Conservation (phyloP, 345 rosid genomes). For the Salix viminalis region DNA sequence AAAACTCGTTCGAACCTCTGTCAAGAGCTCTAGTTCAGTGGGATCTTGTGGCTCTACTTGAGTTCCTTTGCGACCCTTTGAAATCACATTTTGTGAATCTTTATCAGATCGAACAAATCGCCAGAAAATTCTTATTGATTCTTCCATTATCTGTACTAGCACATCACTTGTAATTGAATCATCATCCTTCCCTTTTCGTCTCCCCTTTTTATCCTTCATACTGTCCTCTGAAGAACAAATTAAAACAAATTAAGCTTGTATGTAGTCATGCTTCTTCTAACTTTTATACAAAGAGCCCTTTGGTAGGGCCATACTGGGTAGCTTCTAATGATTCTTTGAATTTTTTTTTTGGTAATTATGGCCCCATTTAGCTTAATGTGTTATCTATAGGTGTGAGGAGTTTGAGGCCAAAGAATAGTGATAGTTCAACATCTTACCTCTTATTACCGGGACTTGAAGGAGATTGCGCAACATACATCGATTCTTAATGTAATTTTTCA, state of each 20-base stretch:
- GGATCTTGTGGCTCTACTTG: slow-evolving; percentile 63
- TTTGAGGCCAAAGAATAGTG: background rate
- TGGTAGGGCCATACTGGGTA: background rate
- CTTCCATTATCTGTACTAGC: slow-evolving; percentile 84
- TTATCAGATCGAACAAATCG: slow-evolving; percentile 74
- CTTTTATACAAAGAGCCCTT: background rate
- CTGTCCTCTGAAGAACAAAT: slow-evolving; percentile 56
- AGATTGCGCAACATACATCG: slow-evolving; percentile 71
- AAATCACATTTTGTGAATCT: slow-evolving; percentile 33
- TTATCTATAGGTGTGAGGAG: background rate
- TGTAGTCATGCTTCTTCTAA: background rate
- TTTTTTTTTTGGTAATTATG: slow-evolving; percentile 3
- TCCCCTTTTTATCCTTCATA: slow-evolving; percentile 44
- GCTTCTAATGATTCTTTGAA: background rate
- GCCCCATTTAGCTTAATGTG: background rate
- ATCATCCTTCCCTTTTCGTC: slow-evolving; percentile 36
- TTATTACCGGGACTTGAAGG: slow-evolving; percentile 83
- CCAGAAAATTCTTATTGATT: slow-evolving; percentile 89
- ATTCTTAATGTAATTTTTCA: slow-evolving; percentile 60
- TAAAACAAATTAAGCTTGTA: background rate
- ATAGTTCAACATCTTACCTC: slow-evolving; percentile 41
- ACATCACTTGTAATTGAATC: slow-evolving; percentile 48
- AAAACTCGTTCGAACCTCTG: slow-evolving; percentile 47
- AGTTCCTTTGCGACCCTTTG: slow-evolving; percentile 39
- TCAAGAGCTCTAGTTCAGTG: slow-evolving; percentile 40